A percentile compares a stretch with the other conserved stretches of the same genome.
Evolutionary conservation across 345 rosid species (phyloP).

Genomic region (Gossypium thurberi): DNA sequence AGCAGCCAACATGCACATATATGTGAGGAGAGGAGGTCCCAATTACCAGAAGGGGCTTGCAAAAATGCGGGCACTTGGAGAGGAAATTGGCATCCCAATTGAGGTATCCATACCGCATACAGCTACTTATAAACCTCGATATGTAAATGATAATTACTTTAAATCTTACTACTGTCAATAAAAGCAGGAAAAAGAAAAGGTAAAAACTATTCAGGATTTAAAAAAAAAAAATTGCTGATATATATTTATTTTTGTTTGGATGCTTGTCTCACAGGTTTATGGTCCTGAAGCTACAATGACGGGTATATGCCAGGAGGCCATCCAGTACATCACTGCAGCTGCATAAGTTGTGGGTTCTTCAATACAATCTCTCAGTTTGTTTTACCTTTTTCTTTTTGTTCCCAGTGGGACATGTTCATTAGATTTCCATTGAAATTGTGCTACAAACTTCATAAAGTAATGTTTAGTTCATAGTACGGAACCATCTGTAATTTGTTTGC

Average conservation of each 20-base stretch:
- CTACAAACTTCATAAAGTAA: constrained; percentile 7
- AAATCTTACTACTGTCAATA: neutral
- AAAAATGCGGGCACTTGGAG: constrained; percentile 63
- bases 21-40: constrained; percentile 74
- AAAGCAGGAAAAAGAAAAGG: neutral
- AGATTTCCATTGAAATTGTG: constrained; percentile 9
- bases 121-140: neutral
- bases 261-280: constrained; percentile 44
- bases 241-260: neutral
- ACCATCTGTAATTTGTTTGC: constrained; percentile 7
- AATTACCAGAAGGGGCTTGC: constrained; percentile 89
- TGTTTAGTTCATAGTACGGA: constrained; percentile 11
- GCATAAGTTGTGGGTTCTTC: constrained; percentile 37
- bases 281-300: constrained; percentile 98
- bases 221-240: neutral
- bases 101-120: constrained; percentile 41
- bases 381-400: neutral
- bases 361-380: neutral
- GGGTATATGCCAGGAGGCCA: constrained; percentile 92
- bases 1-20: constrained; percentile 56
- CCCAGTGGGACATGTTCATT: constrained; percentile 5
- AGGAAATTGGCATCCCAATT: constrained; percentile 80
- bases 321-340: constrained; percentile 58
- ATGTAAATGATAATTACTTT: neutral
- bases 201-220: neutral